Evolutionary conservation across 257 asterid genomes (phyloP).

Genomic region (Nicotiana knightiana): DNA sequence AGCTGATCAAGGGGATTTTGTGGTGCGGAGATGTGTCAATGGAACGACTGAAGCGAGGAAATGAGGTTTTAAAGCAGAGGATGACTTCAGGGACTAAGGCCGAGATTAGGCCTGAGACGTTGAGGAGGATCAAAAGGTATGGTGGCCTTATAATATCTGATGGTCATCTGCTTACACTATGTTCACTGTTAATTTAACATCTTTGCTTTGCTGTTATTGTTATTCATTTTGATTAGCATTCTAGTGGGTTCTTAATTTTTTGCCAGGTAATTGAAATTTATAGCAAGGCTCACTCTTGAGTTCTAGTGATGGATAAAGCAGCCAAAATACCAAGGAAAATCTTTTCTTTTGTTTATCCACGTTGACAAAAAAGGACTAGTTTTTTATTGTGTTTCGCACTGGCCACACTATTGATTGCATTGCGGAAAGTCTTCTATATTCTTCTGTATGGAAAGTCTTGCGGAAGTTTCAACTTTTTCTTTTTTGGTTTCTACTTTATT

Average conservation of each 20-base stretch:
- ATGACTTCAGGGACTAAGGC: constrained; percentile 48
- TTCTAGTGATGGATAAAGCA: neutral
- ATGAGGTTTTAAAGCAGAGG: constrained; percentile 67
- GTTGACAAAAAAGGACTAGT: neutral
- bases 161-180: neutral
- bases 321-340: neutral
- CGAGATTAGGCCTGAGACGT: constrained; percentile 65
- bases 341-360: neutral
- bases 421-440: neutral
- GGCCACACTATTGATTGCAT: neutral
- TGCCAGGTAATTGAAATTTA: neutral
- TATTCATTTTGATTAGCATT: neutral
- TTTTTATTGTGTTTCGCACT: neutral
- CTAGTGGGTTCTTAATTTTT: neutral
- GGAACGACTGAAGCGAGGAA: constrained; percentile 73
- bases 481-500: neutral
- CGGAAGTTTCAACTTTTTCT: neutral
- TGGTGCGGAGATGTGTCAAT: constrained; percentile 97
- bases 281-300: neutral
- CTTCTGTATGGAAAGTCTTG: no score
- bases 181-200: neutral
- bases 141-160: neutral
- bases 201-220: neutral
- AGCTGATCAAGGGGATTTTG: constrained; percentile 76
- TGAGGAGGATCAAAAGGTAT: constrained; percentile 83